Percentiles rank a stretch among this genome's conserved stretches.
These are phyloP conservation scores for Phytophthora sp. DNA, from an alignment of 352 stramenopile species.

Conservation along the genomic window DNA sequence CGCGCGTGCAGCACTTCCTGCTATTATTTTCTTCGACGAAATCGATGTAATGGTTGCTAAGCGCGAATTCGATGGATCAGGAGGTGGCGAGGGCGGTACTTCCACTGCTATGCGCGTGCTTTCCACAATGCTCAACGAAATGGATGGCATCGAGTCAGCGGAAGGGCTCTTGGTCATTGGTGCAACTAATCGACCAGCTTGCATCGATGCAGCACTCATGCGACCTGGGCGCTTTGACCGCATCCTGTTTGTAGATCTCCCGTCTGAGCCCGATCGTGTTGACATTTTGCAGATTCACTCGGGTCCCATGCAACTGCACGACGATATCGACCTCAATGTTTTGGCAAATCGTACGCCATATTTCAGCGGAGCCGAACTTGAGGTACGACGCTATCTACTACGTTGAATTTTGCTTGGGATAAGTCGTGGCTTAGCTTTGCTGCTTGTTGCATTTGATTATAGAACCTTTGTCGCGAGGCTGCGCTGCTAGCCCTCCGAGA, in stretches of 20 bases:
- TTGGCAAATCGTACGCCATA: constrained; percentile 60
- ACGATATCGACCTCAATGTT: constrained; percentile 65
- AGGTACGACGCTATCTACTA: constrained; percentile 53
- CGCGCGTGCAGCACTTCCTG: constrained; percentile 75
- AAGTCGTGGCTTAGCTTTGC: neutral
- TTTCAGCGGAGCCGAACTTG: constrained; percentile 89
- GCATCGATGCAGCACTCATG: constrained; percentile 97
- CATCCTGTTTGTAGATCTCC: constrained; percentile 95
- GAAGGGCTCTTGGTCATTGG: constrained; percentile 97
- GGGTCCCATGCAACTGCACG: constrained; percentile 58
- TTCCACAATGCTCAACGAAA: constrained; percentile 97
- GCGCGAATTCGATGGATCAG: constrained; percentile 63
- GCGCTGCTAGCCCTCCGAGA: constrained; percentile 76
- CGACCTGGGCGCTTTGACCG: constrained; percentile 96
- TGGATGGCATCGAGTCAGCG: constrained; percentile 95
- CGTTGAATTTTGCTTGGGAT: neutral
- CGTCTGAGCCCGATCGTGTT: constrained; percentile 56
- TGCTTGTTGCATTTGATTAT: constrained; percentile 20
- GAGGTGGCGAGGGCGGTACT: constrained; percentile 43
- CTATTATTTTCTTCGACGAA: constrained; percentile 94
- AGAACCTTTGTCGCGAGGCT: constrained; percentile 90
- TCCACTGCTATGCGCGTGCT: constrained; percentile 92
- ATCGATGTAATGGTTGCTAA: constrained; percentile 89
- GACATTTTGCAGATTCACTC: constrained; percentile 85
- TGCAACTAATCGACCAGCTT: constrained; percentile 97